Evolutionary conservation across 1,284 basidiomycete species (phyloP).

Genomic region (Papiliotrema nemorosa): DNA sequence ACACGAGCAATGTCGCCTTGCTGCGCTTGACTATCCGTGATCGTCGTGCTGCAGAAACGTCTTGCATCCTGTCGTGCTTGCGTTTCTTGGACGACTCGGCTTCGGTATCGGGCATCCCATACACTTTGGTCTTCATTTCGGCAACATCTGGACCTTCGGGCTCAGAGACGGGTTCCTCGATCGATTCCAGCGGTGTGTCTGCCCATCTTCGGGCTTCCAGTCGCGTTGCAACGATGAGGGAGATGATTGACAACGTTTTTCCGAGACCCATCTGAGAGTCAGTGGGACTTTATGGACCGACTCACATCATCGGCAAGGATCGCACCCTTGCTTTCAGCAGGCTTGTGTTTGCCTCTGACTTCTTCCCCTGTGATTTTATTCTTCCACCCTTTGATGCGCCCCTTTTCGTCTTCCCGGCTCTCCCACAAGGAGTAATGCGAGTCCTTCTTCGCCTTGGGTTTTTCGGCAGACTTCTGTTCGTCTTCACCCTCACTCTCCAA

Average conservation of each 20-base stretch:
- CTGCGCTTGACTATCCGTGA: constrained; percentile 73
- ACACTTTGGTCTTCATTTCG: constrained; percentile 72
- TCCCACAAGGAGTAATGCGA: constrained; percentile 41
- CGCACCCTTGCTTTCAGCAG: constrained; percentile 77
- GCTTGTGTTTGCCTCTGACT: constrained; percentile 56
- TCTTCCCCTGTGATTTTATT: constrained; percentile 84
- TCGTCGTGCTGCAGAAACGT: constrained; percentile 51
- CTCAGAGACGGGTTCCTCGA: constrained; percentile 43
- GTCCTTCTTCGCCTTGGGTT: constrained; percentile 11
- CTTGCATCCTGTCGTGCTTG: constrained; percentile 27
- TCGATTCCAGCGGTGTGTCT: constrained; percentile 56
- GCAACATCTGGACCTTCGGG: constrained; percentile 53
- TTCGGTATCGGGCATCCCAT: constrained; percentile 66
- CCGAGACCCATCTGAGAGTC: constrained; percentile 85
- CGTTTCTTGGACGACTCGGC: constrained; percentile 35
- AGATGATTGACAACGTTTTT: constrained; percentile 90
- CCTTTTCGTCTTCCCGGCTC: constrained; percentile 39
- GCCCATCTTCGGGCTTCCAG: constrained; percentile 61
- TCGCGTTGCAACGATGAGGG: constrained; percentile 84
- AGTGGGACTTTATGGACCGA: constrained; percentile 25
- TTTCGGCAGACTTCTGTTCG: constrained; percentile 1
- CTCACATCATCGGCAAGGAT: constrained; percentile 91
- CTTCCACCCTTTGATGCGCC: constrained; percentile 67
- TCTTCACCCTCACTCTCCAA: constrained; percentile 11
- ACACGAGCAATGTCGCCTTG: constrained; percentile 91